Evolutionary conservation across 1,284 basidiomycete species (phyloP).

Genomic region (Singerocomus inundabilis): DNA sequence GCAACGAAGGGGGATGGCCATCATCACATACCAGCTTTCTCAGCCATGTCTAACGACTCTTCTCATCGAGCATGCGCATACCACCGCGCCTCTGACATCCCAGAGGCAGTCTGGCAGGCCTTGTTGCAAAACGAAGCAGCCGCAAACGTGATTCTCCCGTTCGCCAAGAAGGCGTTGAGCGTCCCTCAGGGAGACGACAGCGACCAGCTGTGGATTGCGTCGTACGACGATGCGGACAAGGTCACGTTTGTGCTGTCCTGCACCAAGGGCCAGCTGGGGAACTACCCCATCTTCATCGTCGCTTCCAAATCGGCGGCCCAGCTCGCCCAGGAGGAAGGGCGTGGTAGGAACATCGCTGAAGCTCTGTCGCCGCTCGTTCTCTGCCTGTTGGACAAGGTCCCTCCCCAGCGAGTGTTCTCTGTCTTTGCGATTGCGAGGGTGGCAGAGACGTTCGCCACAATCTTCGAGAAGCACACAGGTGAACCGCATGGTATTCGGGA

Average conservation of each 20-base stretch:
- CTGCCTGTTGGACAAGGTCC: slow-evolving; percentile 32
- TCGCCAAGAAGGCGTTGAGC: slow-evolving; percentile 30
- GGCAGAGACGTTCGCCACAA: slow-evolving; percentile 44
- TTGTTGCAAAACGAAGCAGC: slow-evolving; percentile 40
- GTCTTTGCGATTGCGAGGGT: slow-evolving; percentile 58
- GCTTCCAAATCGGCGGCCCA: slow-evolving; percentile 36
- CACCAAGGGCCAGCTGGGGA: slow-evolving; percentile 49
- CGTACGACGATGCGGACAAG: slow-evolving; percentile 26
- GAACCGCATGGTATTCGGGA: slow-evolving; percentile 29
- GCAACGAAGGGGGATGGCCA: not conserved
- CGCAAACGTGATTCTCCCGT: slow-evolving; percentile 58
- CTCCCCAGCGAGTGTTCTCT: slow-evolving; percentile 57
- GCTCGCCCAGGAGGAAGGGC: slow-evolving; percentile 25
- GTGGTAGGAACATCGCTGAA: slow-evolving; percentile 32
- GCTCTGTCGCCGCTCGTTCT: slow-evolving; percentile 37
- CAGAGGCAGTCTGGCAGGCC: slow-evolving; percentile 37
- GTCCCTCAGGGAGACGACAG: slow-evolving; percentile 24
- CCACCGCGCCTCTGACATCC: slow-evolving; percentile 24
- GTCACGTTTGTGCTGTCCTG: slow-evolving; percentile 60
- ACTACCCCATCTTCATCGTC: slow-evolving; percentile 62
- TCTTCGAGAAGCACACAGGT: slow-evolving; percentile 47
- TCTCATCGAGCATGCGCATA: slow-evolving; percentile 4
- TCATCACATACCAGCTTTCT: not conserved
- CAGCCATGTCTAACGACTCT: slow-evolving; percentile 3
- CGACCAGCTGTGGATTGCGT: slow-evolving; percentile 52